Base-by-base conservation (phyloP, 1,284 basidiomycete genomes). In the Ganoderma resinaceum region DNA sequence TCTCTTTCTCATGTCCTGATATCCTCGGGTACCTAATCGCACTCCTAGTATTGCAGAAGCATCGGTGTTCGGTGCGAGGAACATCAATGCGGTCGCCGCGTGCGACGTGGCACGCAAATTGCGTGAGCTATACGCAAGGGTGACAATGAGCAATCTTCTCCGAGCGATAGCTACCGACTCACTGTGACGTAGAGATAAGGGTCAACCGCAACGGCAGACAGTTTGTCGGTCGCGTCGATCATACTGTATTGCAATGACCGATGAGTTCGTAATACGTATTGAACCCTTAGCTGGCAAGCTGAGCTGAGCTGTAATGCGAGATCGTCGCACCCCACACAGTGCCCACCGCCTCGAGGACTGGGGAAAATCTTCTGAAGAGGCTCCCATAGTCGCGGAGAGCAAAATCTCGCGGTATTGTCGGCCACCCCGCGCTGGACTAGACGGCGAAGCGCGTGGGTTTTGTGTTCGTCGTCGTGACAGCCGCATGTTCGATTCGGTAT, bases 21-120 rank as follows among this genome's bases (percentile, higher is more conserved):
- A 46, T 7, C 60, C 52, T 23, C 65, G 61, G 59, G 61, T 38
- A 23, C 61, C 60, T 43, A 43, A 33, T 33, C 57, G 46, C 23
- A 33, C 9, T 35, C 29, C 62, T 57, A 29, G 53, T 49, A 61
- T 68, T 46, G 66, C 31, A 68, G 66, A 68, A 68, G 66, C 66
- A 65, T 68, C 66, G 66, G 66, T 65, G 63, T 20, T 53, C 66
- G 66, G 62, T 55, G 52, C 66, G 66, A 58, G 31, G 26, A 33
- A 58, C 66, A 58, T 61, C 62, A 55, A 35, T 42, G 62, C 58
- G 59, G 58, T 40, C 43, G 46, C 33, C 46, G 33, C 49, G n/a
- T 35, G 52, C 63, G 57, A 35, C 23, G 31, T 62, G 26, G 59
- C 46, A 23, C 11, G 42, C 59, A 53, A 33, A 42, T 42, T 58